phyloP scores from a whole-genome alignment of 371 early-diverging fungal genomes.

The Rhizopus sp. region DNA sequence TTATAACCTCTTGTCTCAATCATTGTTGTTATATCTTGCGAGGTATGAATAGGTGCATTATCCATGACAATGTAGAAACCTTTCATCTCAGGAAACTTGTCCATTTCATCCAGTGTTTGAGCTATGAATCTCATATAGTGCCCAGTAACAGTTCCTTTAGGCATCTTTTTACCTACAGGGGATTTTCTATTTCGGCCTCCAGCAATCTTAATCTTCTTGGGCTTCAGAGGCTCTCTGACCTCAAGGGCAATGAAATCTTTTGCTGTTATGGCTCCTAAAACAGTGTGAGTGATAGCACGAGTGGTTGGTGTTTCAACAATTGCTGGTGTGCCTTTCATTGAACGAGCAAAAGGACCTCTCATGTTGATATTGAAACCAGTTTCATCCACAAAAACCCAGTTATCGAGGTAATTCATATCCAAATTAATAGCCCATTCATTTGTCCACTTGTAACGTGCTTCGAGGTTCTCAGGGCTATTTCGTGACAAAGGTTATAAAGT shows the following conservation, averaged over 20 bases:
- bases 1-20: constrained; percentile 22
- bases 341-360: constrained; percentile 14
- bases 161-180: not conserved
- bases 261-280: constrained; percentile 18
- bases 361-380: constrained; percentile 19
- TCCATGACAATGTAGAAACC: constrained; percentile 20
- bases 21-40: constrained; percentile 9
- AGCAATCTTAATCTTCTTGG: constrained; percentile 12
- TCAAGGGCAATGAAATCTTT: constrained; percentile 14
- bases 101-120: constrained; percentile 12
- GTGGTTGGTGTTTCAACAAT: constrained; percentile 15
- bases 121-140: constrained; percentile 14
- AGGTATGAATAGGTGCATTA: constrained; percentile 25
- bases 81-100: constrained; percentile 16
- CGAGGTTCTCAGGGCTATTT: constrained; percentile 7
- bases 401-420: constrained; percentile 21
- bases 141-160: constrained; percentile 15
- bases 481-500: constrained; percentile 6
- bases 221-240: constrained; percentile 5
- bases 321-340: constrained; percentile 16
- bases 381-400: constrained; percentile 22
- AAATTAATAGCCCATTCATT: constrained; percentile 6
- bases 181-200: constrained; percentile 9
- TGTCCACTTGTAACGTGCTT: constrained; percentile 6
- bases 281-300: constrained; percentile 12